Evolutionary conservation across 2,329 filamentous ascomycete species (phyloP).

Genomic region (Chrysoporthe cubensis): DNA sequence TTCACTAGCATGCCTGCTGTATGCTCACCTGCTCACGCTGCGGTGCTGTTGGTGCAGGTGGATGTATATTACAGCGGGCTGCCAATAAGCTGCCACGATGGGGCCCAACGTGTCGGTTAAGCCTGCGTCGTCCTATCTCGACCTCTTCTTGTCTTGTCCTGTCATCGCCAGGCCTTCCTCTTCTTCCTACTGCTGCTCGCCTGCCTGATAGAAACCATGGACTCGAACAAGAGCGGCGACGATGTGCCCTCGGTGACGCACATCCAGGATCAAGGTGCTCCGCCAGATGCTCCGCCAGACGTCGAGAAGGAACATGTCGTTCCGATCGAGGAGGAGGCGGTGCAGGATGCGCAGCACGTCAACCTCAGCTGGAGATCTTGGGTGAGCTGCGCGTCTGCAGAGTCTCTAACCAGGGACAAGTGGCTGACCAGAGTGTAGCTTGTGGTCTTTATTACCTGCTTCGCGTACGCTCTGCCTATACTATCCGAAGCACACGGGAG

Average conservation of each 20-base stretch:
- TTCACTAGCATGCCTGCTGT: not conserved
- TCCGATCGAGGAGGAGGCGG: slow-evolving; percentile 39
- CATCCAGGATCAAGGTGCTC: slow-evolving; percentile 2
- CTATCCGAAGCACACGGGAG: not conserved
- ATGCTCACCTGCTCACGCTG: not conserved
- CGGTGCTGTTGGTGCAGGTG: not conserved
- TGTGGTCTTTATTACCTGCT: slow-evolving; percentile 51
- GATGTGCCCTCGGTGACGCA: slow-evolving; percentile 17
- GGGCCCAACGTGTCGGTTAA: not conserved
- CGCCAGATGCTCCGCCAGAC: not conserved
- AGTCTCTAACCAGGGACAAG: no score
- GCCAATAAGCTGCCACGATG: not conserved
- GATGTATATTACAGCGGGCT: not conserved
- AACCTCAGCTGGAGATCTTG: slow-evolving; percentile 59
- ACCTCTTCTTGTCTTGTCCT: not conserved
- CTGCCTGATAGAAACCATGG: not conserved
- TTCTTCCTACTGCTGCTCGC: not conserved
- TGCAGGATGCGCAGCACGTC: slow-evolving; percentile 44
- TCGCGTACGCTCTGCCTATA: slow-evolving; percentile 42
- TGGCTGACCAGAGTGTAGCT: slow-evolving; percentile 32
- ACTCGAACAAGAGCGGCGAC: slow-evolving; percentile 10
- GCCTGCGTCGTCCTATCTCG: not conserved
- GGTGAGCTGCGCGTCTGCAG: slow-evolving; percentile 37
- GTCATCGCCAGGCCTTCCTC: not conserved
- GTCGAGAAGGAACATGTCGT: slow-evolving; percentile 25